A percentile compares a stretch with the other conserved stretches of the same genome.
phyloP scores from a whole-genome alignment of 2,329 filamentous ascomycete genomes.

The Thelonectria blattea region DNA sequence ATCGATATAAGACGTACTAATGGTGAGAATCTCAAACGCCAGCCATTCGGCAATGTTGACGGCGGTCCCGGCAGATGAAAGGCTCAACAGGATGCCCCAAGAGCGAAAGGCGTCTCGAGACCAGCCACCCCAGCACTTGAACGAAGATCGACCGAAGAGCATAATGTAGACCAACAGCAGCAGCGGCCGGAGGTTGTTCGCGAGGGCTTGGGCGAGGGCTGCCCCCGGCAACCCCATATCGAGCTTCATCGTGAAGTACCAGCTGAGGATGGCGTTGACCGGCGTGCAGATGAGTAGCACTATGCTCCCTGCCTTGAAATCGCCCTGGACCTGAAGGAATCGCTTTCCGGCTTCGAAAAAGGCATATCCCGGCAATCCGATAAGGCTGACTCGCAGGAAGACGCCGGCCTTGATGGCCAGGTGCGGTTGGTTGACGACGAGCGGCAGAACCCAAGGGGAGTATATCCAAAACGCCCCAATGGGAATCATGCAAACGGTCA shows the following conservation, averaged over 20 bases:
- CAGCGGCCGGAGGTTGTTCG: constrained; percentile 55
- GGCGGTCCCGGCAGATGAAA: constrained; percentile 47
- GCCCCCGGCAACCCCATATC: constrained; percentile 57
- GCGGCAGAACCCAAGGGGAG: constrained; percentile 53
- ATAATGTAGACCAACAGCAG: constrained; percentile 54
- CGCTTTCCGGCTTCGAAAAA: constrained; percentile 61
- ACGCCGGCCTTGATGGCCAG: constrained; percentile 56
- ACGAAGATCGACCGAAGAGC: constrained; percentile 44
- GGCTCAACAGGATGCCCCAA: constrained; percentile 48
- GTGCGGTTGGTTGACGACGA: constrained; percentile 55
- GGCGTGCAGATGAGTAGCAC: constrained; percentile 56
- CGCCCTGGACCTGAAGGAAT: constrained; percentile 61
- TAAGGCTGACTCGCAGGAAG: constrained; percentile 55
- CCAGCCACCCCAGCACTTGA: constrained; percentile 48
- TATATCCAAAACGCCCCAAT: constrained; percentile 56
- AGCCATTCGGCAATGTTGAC: constrained; percentile 51
- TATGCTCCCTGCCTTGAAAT: constrained; percentile 56
- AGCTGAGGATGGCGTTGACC: constrained; percentile 55
- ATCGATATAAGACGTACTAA: constrained; percentile 52
- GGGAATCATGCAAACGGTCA: constrained; percentile 54
- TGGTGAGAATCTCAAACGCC: constrained; percentile 51
- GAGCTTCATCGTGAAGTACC: constrained; percentile 52
- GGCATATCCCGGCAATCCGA: constrained; percentile 59
- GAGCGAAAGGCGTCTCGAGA: constrained; percentile 44
- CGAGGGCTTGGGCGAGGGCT: constrained; percentile 56